These are phyloP conservation scores for Ceratocystis variospora DNA, from an alignment of 2,329 filamentous ascomycete species.

Conservation along the genomic window DNA sequence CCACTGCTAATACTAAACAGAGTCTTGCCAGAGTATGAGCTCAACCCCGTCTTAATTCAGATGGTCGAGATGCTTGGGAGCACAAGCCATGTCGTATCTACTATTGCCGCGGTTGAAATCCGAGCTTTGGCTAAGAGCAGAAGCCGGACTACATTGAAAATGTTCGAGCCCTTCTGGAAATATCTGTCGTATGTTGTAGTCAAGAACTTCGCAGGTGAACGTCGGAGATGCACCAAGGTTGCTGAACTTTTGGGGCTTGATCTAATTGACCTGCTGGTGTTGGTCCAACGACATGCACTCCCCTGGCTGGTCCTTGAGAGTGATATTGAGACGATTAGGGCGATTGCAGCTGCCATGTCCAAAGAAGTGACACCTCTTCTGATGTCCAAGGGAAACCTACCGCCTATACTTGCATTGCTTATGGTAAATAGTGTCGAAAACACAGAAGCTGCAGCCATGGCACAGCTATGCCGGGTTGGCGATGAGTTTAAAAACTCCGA, in stretches of 20 bases:
- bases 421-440: constrained; percentile 45
- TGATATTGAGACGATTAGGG: constrained; percentile 63
- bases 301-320: constrained; percentile 74
- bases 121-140: constrained; percentile 56
- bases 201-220: constrained; percentile 64
- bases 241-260: constrained; percentile 69
- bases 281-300: constrained; percentile 68
- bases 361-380: constrained; percentile 46
- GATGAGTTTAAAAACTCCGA: constrained; percentile 53
- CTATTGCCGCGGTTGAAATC: constrained; percentile 71
- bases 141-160: constrained; percentile 45
- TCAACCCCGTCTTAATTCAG: constrained; percentile 72
- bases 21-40: constrained; percentile 62
- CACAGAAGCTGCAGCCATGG: constrained; percentile 53
- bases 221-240: constrained; percentile 68
- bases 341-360: constrained; percentile 64
- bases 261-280: constrained; percentile 56
- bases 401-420: constrained; percentile 44
- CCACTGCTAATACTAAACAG: constrained; percentile 27
- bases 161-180: constrained; percentile 82
- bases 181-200: constrained; percentile 70
- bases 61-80: constrained; percentile 80
- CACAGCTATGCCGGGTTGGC: constrained; percentile 53
- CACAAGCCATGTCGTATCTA: constrained; percentile 63
- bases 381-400: constrained; percentile 43